phyloP scores from a whole-genome alignment of 2,329 filamentous ascomycete species.

The Aspergillus ochraceus region DNA sequence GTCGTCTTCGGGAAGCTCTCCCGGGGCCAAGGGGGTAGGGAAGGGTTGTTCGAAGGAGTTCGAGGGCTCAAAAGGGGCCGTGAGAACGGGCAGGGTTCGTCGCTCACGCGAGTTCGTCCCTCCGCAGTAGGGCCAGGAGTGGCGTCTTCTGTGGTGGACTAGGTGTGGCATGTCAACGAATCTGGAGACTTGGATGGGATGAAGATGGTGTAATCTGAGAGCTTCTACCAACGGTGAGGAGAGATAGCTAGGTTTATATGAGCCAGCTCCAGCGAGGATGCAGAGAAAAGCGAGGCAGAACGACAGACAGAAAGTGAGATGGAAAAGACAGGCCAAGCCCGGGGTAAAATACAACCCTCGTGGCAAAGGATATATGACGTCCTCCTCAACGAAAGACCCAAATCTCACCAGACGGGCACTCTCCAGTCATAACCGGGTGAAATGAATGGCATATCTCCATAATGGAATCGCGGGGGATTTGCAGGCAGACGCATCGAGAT shows the following conservation, averaged over 20 bases:
- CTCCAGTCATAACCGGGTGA: slow-evolving; percentile 7
- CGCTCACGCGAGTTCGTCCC: slow-evolving; percentile 21
- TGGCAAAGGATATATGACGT: background rate
- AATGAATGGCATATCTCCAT: slow-evolving; percentile 1
- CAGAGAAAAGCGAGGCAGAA: background rate
- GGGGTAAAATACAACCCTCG: background rate
- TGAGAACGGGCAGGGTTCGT: slow-evolving; percentile 20
- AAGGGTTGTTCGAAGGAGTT: slow-evolving; percentile 14
- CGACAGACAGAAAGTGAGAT: background rate
- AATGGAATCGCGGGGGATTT: background rate
- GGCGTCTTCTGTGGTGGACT: slow-evolving; percentile 32
- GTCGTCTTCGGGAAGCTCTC: slow-evolving; percentile 29
- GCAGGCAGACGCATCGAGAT: background rate
- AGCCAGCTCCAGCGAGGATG: background rate
- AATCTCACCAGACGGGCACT: background rate
- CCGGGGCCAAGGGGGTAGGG: slow-evolving; percentile 18
- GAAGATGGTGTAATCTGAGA: background rate
- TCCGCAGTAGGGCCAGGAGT: slow-evolving; percentile 39
- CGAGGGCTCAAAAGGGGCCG: slow-evolving; percentile 14
- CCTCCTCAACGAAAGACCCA: slow-evolving; percentile 12
- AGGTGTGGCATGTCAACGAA: slow-evolving; percentile 26
- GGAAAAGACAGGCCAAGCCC: background rate
- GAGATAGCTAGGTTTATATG: background rate
- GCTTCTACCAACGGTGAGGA: background rate
- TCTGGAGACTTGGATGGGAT: background rate